phyloP scores from a whole-genome alignment of 495 filamentous ascomycete species.

The Aspergillus bertholletiae region DNA sequence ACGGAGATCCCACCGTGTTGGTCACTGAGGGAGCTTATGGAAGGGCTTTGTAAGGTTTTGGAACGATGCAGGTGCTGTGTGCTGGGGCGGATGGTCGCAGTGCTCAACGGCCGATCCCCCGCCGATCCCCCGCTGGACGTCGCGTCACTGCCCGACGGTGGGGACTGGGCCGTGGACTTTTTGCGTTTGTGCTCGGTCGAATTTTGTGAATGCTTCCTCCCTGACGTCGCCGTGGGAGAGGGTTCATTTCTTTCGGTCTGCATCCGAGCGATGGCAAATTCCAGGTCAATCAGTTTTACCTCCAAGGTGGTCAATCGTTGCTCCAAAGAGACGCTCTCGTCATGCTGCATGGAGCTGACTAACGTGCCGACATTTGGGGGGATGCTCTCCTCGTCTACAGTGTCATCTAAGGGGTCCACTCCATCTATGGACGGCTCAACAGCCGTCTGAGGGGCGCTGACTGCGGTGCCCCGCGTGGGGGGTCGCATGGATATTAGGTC shows the following conservation, averaged over 20 bases:
- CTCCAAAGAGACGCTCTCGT: constrained; percentile 45
- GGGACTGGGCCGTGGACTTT: constrained; percentile 21
- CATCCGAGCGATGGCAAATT: constrained; percentile 52
- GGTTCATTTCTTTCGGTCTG: constrained; percentile 33
- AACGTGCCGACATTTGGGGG: constrained; percentile 42
- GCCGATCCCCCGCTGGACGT: constrained; percentile 6
- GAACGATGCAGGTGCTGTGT: constrained; percentile 20
- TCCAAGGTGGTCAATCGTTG: constrained; percentile 51
- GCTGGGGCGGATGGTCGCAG: constrained; percentile 37
- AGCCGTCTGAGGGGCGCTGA: constrained; percentile 24
- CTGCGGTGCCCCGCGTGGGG: constrained; percentile 30
- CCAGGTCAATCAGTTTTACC: constrained; percentile 53
- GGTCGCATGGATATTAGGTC: constrained; percentile 21
- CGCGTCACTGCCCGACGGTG: constrained; percentile 6
- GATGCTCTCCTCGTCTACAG: constrained; percentile 23
- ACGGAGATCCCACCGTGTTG: constrained; percentile 42
- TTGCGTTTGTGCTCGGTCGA: constrained; percentile 20
- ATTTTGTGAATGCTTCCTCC: constrained; percentile 16
- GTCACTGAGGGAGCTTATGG: constrained; percentile 30
- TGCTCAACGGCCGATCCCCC: constrained; percentile 33
- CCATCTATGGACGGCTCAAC: constrained; percentile 20
- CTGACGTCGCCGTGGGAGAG: constrained; percentile 11
- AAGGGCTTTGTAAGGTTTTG: constrained; percentile 29
- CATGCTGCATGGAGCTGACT: constrained; percentile 41
- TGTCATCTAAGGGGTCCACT: neutral